Evolutionary conservation across 345 rosid species (phyloP).

Genomic region (Brassica incana): DNA sequence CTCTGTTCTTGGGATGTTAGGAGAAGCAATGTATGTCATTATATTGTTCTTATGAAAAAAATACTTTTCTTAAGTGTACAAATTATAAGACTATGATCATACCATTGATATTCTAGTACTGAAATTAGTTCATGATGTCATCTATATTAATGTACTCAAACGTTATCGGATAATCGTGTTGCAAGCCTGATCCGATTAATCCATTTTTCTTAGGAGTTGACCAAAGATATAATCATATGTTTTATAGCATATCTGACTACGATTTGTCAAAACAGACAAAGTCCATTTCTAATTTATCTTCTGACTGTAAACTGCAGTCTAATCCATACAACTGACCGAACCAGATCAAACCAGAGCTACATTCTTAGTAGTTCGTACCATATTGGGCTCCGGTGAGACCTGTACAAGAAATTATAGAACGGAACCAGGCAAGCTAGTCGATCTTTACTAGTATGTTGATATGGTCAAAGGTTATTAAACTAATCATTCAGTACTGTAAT

Average conservation of each 20-base stretch:
- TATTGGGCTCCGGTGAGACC: background rate
- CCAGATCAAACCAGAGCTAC: background rate
- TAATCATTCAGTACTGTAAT: background rate
- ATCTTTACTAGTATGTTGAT: background rate
- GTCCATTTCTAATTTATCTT: background rate
- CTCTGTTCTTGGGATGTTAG: conserved; percentile 16
- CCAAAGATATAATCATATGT: background rate
- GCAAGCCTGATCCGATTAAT: background rate
- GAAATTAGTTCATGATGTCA: background rate
- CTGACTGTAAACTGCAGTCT: background rate
- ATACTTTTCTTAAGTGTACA: background rate
- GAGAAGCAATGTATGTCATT: background rate
- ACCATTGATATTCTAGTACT: background rate
- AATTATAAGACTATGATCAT: background rate
- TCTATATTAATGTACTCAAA: background rate
- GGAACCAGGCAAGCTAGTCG: background rate
- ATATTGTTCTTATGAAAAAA: background rate
- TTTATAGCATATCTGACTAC: background rate
- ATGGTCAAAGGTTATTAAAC: background rate
- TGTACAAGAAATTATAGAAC: background rate
- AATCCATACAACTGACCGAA: background rate
- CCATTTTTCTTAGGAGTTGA: background rate
- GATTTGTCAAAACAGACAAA: background rate
- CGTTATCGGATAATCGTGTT: background rate
- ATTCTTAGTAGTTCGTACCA: background rate